Conservation (phyloP, 139 green algal species). For the Choricystis sp. region DNA sequence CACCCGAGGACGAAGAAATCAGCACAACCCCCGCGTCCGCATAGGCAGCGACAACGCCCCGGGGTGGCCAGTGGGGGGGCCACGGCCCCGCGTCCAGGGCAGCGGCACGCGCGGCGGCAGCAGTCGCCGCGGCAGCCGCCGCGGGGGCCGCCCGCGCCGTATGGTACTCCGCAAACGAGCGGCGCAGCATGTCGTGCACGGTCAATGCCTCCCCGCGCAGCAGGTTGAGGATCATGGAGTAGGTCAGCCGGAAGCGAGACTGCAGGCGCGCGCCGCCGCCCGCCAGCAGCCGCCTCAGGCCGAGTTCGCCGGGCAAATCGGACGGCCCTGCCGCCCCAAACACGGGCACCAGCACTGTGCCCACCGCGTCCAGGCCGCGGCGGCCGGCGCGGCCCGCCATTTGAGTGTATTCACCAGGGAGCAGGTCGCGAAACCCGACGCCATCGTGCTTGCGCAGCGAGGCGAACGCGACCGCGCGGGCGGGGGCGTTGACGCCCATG, state of each 20-base stretch:
- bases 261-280: constrained; percentile 64
- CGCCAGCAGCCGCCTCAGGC: constrained; percentile 57
- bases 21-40: background rate
- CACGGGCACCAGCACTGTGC: constrained; percentile 78
- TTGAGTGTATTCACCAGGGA: constrained; percentile 90
- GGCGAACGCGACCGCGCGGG: constrained; percentile 66
- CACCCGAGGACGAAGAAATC: background rate
- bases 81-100: background rate
- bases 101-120: constrained; percentile 7
- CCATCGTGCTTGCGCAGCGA: constrained; percentile 78
- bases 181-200: constrained; percentile 93
- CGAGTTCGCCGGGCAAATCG: constrained; percentile 32
- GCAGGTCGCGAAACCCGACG: constrained; percentile 54
- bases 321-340: constrained; percentile 48
- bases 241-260: constrained; percentile 90
- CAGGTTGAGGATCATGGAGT: constrained; percentile 96
- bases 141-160: constrained; percentile 52
- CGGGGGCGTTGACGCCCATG: constrained; percentile 95
- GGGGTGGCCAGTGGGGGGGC: background rate
- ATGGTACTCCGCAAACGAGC: constrained; percentile 85
- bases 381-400: constrained; percentile 81
- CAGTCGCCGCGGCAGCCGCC: constrained; percentile 24
- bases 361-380: constrained; percentile 70
- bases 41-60: background rate
- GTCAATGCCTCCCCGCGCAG: constrained; percentile 86